These are phyloP conservation scores for Neofusicoccum cordaticola DNA, from an alignment of 2,329 filamentous ascomycete genomes.

Conservation along the genomic window DNA sequence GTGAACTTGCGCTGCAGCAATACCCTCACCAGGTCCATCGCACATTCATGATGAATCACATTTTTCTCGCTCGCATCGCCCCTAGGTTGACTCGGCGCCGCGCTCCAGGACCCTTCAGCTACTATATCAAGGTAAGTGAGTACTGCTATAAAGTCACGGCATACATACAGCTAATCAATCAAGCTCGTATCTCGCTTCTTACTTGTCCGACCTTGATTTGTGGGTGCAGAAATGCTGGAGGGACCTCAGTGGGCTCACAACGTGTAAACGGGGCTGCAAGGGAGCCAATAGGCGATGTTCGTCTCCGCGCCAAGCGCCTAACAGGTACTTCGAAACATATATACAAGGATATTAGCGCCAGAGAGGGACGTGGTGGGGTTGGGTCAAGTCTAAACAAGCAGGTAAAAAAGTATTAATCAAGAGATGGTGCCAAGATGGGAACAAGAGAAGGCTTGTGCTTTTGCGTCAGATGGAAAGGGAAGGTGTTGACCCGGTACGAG, in stretches of 20 bases:
- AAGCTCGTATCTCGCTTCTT: neutral
- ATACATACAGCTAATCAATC: neutral
- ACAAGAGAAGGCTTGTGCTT: neutral
- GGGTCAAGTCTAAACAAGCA: constrained; percentile 1
- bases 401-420: neutral
- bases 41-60: too few species aligned
- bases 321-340: neutral
- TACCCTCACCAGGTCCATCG: too few species aligned
- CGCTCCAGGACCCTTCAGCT: neutral
- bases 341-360: neutral
- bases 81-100: neutral
- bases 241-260: neutral
- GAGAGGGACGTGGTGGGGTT: neutral
- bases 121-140: neutral
- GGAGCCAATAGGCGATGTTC: neutral
- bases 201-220: neutral
- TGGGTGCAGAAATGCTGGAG: neutral
- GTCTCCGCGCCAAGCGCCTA: neutral
- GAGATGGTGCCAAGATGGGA: neutral
- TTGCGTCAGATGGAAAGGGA: neutral
- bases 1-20: too few species aligned
- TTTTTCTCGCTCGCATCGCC: too few species aligned
- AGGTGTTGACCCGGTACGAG: neutral
- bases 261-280: neutral
- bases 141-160: too few species aligned